A percentile compares a stretch with the other conserved stretches of the same genome.
These are phyloP conservation scores for Lunularia cruciata DNA, from an alignment of 225 moss, liverwort and hornwort genomes.

Conservation along the genomic window DNA sequence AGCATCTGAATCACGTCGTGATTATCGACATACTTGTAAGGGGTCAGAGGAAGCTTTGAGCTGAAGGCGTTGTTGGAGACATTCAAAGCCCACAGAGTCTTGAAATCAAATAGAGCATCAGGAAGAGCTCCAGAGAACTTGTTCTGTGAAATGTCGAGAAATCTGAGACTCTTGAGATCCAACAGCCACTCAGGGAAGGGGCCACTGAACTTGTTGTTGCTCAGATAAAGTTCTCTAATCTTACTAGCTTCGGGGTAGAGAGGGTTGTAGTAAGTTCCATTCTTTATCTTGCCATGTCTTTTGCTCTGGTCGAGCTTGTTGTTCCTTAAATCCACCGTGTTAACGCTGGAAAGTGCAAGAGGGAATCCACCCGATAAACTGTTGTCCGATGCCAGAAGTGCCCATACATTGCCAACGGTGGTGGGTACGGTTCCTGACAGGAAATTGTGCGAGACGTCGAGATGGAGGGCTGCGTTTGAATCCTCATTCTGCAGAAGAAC, in stretches of 20 bases:
- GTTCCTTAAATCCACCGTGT: constrained; percentile 18
- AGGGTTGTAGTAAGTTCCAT: neutral
- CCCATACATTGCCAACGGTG: constrained; percentile 23
- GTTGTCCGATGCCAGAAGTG: constrained; percentile 21
- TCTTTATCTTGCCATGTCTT: constrained; percentile 3
- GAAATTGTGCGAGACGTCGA: constrained; percentile 19
- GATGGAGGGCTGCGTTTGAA: neutral
- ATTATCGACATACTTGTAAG: neutral
- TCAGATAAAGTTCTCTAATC: constrained; percentile 8
- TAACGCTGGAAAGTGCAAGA: constrained; percentile 10
- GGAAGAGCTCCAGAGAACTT: constrained; percentile 27
- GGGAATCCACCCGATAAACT: constrained; percentile 27
- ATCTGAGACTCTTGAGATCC: constrained; percentile 1
- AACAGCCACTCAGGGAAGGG: constrained; percentile 17
- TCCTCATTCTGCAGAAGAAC: constrained; percentile 1
- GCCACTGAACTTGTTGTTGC: constrained; percentile 24
- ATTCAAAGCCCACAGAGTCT: constrained; percentile 15
- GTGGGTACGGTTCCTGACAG: constrained; percentile 18
- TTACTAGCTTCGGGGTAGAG: neutral
- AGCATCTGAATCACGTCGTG: neutral
- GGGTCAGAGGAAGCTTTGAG: constrained; percentile 16
- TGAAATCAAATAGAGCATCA: constrained; percentile 9
- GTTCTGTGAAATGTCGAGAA: constrained; percentile 32
- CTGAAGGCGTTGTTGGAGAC: constrained; percentile 26
- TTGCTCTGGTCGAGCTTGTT: constrained; percentile 18